Evolutionary conservation across 305 asterid genomes (phyloP).

Genomic region (Solanum aculeatissimum): DNA sequence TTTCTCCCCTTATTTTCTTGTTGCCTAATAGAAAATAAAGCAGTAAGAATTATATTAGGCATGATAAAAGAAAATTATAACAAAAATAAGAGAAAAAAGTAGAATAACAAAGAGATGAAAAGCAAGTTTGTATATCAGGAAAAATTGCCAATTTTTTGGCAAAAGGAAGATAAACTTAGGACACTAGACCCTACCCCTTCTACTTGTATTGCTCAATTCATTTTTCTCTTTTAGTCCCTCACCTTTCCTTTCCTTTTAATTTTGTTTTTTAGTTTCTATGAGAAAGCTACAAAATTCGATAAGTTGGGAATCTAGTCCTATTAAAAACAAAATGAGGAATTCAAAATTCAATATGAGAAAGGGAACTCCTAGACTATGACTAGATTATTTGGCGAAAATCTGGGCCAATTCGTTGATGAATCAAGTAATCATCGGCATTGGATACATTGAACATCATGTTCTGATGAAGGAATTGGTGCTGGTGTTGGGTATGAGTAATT

Average conservation of each 20-base stretch:
- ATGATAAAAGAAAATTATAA: background rate
- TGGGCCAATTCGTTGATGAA: slow-evolving; percentile 68
- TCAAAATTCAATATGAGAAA: background rate
- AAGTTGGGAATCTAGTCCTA: slow-evolving; percentile 34
- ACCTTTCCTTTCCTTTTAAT: background rate
- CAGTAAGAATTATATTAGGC: background rate
- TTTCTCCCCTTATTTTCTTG: background rate
- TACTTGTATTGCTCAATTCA: background rate
- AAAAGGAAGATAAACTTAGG: background rate
- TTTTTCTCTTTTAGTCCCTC: background rate
- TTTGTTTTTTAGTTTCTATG: background rate
- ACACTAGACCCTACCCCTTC: background rate
- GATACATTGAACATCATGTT: slow-evolving; percentile 57
- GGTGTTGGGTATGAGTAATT: slow-evolving; percentile 30
- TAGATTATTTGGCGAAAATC: slow-evolving; percentile 51
- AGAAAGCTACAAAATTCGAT: slow-evolving; percentile 23
- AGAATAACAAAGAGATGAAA: background rate
- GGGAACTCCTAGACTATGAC: background rate
- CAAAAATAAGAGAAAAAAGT: background rate
- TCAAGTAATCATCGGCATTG: slow-evolving; percentile 64
- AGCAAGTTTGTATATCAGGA: background rate
- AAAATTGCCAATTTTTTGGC: background rate
- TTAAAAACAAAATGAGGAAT: background rate
- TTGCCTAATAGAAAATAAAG: background rate
- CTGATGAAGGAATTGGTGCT: slow-evolving; percentile 44